These are phyloP conservation scores for Pichia terricola DNA, from an alignment of 1,139 yeast genomes.

Conservation along the genomic window DNA sequence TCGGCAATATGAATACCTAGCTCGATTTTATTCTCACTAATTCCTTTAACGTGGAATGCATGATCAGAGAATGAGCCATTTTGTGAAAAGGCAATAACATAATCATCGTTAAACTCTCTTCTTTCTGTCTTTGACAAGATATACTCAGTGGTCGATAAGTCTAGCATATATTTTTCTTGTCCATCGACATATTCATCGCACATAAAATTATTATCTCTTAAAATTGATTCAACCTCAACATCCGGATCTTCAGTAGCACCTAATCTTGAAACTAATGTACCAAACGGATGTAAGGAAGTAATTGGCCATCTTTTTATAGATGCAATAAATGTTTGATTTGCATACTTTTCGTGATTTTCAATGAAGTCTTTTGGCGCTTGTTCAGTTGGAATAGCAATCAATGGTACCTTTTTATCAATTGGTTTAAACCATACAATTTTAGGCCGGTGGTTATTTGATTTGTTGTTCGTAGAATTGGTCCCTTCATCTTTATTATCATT, in stretches of 20 bases:
- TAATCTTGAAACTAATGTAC: slow-evolving; percentile 79
- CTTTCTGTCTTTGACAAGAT: slow-evolving; percentile 31
- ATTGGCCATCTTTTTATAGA: slow-evolving; percentile 98
- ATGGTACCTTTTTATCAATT: slow-evolving; percentile 92
- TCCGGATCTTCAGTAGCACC: slow-evolving; percentile 72
- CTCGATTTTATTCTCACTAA: slow-evolving; percentile 53
- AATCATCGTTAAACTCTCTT: slow-evolving; percentile 51
- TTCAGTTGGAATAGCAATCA: slow-evolving; percentile 96
- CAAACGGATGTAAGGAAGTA: slow-evolving; percentile 95
- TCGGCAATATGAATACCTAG: slow-evolving; percentile 77
- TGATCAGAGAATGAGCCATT: slow-evolving; percentile 57
- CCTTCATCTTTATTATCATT: slow-evolving; percentile 25
- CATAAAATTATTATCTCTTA: slow-evolving; percentile 86
- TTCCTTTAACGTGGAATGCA: slow-evolving; percentile 65
- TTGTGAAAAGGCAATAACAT: slow-evolving; percentile 58
- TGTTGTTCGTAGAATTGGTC: slow-evolving; percentile 32
- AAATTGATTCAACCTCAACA: slow-evolving; percentile 80
- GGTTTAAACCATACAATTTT: slow-evolving; percentile 99
- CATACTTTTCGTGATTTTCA: slow-evolving; percentile 77
- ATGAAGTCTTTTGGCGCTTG: slow-evolving; percentile 96
- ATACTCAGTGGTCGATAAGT: slow-evolving; percentile 25
- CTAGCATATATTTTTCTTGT: slow-evolving; percentile 24
- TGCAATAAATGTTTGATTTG: slow-evolving; percentile 81
- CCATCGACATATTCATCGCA: slow-evolving; percentile 71
- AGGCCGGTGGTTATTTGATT: slow-evolving; percentile 43